A percentile compares a stretch with the other conserved stretches of the same genome.
Evolutionary conservation across 2,329 filamentous ascomycete species (phyloP).

Genomic region (Colletotrichum noveboracense): DNA sequence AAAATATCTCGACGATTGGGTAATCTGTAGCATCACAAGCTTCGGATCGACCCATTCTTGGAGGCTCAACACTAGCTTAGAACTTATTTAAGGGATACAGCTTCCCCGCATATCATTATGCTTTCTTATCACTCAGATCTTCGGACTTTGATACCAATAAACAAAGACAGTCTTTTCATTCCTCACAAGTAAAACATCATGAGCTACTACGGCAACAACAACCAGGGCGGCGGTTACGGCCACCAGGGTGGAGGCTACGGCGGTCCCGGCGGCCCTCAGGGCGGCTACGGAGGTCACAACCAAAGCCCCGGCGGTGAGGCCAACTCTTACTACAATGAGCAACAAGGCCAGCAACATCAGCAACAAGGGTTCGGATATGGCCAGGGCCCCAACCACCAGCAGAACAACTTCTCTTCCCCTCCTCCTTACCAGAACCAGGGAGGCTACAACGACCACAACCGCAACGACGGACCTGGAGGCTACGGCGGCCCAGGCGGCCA

Average conservation of each 20-base stretch:
- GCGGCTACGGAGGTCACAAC: neutral
- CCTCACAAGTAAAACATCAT: neutral
- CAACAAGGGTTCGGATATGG: neutral
- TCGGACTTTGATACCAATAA: neutral
- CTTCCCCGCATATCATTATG: slow-evolving; percentile 3
- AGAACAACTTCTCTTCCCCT: slow-evolving; percentile 7
- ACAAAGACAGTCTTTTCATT: neutral
- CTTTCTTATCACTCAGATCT: neutral
- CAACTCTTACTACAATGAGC: slow-evolving; percentile 12
- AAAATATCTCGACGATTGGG: neutral
- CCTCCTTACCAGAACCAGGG: slow-evolving; percentile 13
- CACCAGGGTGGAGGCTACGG: neutral
- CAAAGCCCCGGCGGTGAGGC: slow-evolving; percentile 5
- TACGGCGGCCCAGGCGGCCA: slow-evolving; percentile 25
- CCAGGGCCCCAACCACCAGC: slow-evolving; percentile 12
- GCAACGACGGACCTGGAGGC: slow-evolving; percentile 12
- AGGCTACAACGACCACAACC: neutral
- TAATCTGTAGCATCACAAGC: slow-evolving; percentile 8
- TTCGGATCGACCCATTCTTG: slow-evolving; percentile 1
- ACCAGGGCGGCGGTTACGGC: slow-evolving; percentile 11
- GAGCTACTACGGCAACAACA: slow-evolving; percentile 12
- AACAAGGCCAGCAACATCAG: neutral
- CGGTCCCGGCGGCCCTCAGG: neutral
- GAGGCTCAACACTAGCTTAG: neutral
- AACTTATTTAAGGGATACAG: slow-evolving; percentile 15